A percentile compares a stretch with the other conserved stretches of the same genome.
Evolutionary conservation across 2,329 filamentous ascomycete genomes (phyloP).

Genomic region (Fusarium sp.): DNA sequence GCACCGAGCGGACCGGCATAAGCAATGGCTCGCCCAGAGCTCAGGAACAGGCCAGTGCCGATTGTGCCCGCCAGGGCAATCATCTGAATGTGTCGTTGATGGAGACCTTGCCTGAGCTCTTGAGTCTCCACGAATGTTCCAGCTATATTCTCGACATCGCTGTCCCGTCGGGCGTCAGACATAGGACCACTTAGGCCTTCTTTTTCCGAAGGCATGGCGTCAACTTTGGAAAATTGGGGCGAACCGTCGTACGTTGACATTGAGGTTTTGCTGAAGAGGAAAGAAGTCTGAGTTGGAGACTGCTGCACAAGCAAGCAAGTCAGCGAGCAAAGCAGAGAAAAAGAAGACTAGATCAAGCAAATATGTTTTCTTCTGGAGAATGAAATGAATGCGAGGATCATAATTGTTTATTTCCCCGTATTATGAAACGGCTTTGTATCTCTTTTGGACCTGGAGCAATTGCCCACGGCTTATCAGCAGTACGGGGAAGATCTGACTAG

Average conservation of each 20-base stretch:
- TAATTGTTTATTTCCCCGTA: neutral
- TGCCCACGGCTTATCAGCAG: constrained; percentile 11
- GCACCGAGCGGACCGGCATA: constrained; percentile 10
- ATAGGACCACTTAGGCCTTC: neutral
- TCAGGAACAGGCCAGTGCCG: constrained; percentile 6
- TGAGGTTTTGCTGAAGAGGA: neutral
- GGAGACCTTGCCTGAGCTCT: neutral
- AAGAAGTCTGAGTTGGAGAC: neutral
- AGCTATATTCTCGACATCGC: constrained; percentile 13
- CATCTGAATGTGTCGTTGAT: constrained; percentile 17
- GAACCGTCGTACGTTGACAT: neutral
- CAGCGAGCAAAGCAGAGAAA: no score
- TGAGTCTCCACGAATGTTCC: neutral
- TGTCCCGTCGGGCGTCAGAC: neutral
- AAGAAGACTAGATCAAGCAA: neutral
- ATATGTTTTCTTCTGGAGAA: neutral
- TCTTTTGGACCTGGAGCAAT: constrained; percentile 1
- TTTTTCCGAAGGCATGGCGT: constrained; percentile 2
- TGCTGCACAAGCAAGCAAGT: neutral
- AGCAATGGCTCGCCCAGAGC: constrained; percentile 1
- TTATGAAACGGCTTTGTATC: constrained; percentile 5
- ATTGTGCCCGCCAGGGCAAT: constrained; percentile 14
- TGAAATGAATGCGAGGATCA: neutral
- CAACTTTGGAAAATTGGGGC: neutral
- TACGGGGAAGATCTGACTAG: constrained; percentile 7